Conservation (phyloP, 2,329 filamentous ascomycete species). For the Pezicula rhizophila region DNA sequence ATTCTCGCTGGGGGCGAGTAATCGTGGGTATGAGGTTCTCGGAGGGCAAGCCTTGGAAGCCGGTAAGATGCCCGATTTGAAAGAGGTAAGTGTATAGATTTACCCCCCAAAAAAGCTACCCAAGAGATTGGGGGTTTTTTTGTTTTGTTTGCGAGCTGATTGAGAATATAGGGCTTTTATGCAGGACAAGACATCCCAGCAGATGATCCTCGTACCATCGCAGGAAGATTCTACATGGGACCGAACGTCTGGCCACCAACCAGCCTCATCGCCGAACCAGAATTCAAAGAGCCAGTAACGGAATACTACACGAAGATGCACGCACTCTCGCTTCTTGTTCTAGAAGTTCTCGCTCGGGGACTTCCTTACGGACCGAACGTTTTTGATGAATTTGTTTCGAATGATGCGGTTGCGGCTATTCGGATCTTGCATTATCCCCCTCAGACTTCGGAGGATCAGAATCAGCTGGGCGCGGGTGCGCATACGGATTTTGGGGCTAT, state of each 20-base stretch:
- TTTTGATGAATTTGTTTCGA: slow-evolving; percentile 33
- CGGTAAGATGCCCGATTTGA: slow-evolving; percentile 35
- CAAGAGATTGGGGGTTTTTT: too few relatives aligned
- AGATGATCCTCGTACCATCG: slow-evolving; percentile 26
- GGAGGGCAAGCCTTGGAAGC: slow-evolving; percentile 36
- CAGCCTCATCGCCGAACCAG: slow-evolving; percentile 22
- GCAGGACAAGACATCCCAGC: slow-evolving; percentile 33
- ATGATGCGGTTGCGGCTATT: slow-evolving; percentile 33
- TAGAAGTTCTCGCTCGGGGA: slow-evolving; percentile 34
- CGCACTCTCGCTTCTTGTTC: slow-evolving; percentile 28
- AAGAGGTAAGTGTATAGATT: slow-evolving; percentile 24
- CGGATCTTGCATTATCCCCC: slow-evolving; percentile 42
- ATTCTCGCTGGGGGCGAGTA: slow-evolving; percentile 28
- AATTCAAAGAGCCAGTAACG: slow-evolving; percentile 31
- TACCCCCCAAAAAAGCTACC: too few relatives aligned
- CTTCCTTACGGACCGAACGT: slow-evolving; percentile 34
- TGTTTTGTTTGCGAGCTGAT: background rate
- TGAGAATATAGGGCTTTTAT: slow-evolving; percentile 26
- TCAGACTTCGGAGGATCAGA: slow-evolving; percentile 22
- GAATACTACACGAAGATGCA: slow-evolving; percentile 33
- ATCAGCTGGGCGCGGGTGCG: slow-evolving; percentile 28
- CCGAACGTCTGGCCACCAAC: slow-evolving; percentile 35
- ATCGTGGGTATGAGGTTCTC: slow-evolving; percentile 42
- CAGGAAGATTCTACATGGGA: slow-evolving; percentile 30
- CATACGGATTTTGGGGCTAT: slow-evolving; percentile 47